Percentiles rank a stretch among this genome's conserved stretches.
These are phyloP conservation scores for Phytophthora tubulina DNA, from an alignment of 352 stramenopile species.

Conservation along the genomic window DNA sequence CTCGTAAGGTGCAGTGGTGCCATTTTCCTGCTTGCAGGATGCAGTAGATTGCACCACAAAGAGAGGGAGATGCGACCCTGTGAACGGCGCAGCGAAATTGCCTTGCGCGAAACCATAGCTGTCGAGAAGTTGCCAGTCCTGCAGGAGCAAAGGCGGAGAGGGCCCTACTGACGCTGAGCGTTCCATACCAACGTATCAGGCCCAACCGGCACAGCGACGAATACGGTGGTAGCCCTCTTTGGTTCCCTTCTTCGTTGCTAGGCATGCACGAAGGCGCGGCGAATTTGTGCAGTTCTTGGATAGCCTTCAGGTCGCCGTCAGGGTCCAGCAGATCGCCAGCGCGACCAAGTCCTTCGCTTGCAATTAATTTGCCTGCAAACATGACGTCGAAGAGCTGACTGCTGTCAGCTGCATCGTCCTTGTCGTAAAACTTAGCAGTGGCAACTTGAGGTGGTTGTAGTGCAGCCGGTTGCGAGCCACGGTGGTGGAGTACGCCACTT, in stretches of 20 bases:
- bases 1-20: neutral
- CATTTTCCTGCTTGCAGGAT: neutral
- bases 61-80: slow-evolving; percentile 39
- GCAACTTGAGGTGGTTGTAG: slow-evolving; percentile 48
- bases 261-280: slow-evolving; percentile 14
- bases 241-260: neutral
- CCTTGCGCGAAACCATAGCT: slow-evolving; percentile 42
- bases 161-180: slow-evolving; percentile 62
- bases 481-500: slow-evolving; percentile 50
- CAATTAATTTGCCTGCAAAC: slow-evolving; percentile 53
- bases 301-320: slow-evolving; percentile 62
- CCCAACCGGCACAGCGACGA: slow-evolving; percentile 61
- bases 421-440: slow-evolving; percentile 39
- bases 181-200: slow-evolving; percentile 66
- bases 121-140: slow-evolving; percentile 40
- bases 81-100: slow-evolving; percentile 50
- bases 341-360: slow-evolving; percentile 78
- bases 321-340: slow-evolving; percentile 74
- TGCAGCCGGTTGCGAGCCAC: slow-evolving; percentile 48
- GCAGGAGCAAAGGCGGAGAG: slow-evolving; percentile 53
- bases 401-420: neutral
- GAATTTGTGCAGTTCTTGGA: slow-evolving; percentile 46
- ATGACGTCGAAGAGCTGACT: slow-evolving; percentile 46
- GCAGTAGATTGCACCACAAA: slow-evolving; percentile 43
- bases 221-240: slow-evolving; percentile 31